Percentiles rank a stretch among this genome's conserved stretches.
Conservation (phyloP, 257 asterid genomes). For the Ballota nigra region DNA sequence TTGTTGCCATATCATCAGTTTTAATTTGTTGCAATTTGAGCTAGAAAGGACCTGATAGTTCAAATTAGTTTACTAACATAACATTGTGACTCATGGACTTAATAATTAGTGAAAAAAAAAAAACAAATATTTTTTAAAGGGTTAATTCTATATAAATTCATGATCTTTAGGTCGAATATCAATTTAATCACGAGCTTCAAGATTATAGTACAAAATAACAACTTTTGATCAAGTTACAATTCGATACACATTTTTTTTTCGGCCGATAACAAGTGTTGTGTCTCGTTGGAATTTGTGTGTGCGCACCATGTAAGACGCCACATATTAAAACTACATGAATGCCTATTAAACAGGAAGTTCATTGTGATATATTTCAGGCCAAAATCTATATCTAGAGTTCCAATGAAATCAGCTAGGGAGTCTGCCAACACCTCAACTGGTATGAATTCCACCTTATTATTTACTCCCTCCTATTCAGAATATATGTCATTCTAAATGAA, state of each 20-base stretch:
- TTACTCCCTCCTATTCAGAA: too few species aligned
- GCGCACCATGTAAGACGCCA: too few species aligned
- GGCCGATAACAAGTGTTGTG: too few species aligned
- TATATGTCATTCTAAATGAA: too few species aligned
- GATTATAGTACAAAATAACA: too few species aligned
- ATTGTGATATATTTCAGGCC: conserved; percentile 22
- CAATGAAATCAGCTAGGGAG: conserved; percentile 29
- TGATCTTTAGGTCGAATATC: too few species aligned
- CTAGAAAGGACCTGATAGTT: not conserved
- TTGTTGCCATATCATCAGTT: not conserved
- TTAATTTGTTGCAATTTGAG: not conserved
- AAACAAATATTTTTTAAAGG: not conserved
- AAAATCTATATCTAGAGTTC: conserved; percentile 29
- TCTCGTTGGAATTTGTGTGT: too few species aligned
- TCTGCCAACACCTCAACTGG: conserved; percentile 37
- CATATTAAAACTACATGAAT: not conserved
- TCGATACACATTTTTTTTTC: not conserved
- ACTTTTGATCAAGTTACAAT: too few species aligned
- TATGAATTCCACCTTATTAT: conserved; percentile 22
- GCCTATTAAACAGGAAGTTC: not conserved
- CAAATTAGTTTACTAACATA: not conserved
- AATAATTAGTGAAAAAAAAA: not conserved
- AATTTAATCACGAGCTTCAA: too few species aligned
- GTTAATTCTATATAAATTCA: too few species aligned
- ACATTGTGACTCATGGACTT: not conserved